These are phyloP conservation scores for Panicum miliaceum DNA, from an alignment of 176 grass and related monocot genomes.

Conservation along the genomic window DNA sequence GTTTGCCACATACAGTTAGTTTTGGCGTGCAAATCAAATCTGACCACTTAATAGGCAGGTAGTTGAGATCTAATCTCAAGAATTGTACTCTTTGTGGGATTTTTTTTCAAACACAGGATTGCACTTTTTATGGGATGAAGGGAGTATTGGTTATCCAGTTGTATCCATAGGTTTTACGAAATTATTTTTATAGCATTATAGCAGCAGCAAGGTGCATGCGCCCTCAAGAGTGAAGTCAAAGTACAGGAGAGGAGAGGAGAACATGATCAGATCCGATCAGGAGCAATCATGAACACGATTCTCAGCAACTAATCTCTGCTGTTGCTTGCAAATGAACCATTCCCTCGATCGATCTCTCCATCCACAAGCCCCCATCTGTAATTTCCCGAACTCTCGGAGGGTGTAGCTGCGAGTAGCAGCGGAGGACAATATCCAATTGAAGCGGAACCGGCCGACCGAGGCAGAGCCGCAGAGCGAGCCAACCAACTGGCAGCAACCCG, in stretches of 20 bases:
- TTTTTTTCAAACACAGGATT: too few species aligned
- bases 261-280: background rate
- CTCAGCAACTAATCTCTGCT: background rate
- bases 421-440: background rate
- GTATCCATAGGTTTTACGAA: too few species aligned
- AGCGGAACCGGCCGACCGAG: background rate
- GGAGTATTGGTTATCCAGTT: too few species aligned
- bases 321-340: background rate
- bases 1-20: too few species aligned
- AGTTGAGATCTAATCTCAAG: too few species aligned
- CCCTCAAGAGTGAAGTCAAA: background rate
- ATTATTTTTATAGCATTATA: too few species aligned
- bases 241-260: background rate
- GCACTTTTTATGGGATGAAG: too few species aligned
- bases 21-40: too few species aligned
- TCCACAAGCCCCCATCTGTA: too few species aligned
- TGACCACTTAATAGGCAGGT: too few species aligned
- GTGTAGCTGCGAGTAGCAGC: background rate
- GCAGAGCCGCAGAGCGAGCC: background rate
- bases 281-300: background rate
- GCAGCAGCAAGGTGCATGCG: background rate
- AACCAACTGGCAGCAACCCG: constrained; percentile 11
- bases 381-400: background rate
- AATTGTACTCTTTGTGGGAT: too few species aligned
- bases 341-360: background rate